Evolutionary conservation across 2,329 filamentous ascomycete genomes (phyloP).

Genomic region (Aureobasidium uvarum): DNA sequence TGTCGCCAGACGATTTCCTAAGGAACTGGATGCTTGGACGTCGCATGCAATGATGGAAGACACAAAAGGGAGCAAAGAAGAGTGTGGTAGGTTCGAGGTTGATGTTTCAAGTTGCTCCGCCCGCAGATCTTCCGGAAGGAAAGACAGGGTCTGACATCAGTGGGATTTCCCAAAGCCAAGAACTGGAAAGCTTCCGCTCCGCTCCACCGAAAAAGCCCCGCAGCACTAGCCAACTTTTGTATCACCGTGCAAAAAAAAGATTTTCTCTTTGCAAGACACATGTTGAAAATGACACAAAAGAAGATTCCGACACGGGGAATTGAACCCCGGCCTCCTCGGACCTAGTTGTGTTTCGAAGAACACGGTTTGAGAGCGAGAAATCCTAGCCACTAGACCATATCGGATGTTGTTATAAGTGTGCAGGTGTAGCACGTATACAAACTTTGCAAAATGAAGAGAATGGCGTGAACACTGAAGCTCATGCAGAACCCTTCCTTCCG

Average conservation of each 20-base stretch:
- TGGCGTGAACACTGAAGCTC: too few species aligned
- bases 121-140: background rate
- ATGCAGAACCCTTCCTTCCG: too few species aligned
- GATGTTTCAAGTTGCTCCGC: constrained; percentile 4
- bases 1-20: too few species aligned
- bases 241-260: background rate
- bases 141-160: constrained; percentile 16
- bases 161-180: too few species aligned
- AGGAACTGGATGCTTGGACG: background rate
- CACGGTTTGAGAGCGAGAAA: constrained; percentile 7
- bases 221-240: background rate
- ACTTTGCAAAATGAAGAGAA: too few species aligned
- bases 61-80: background rate
- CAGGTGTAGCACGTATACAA: too few species aligned
- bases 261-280: background rate
- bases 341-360: background rate
- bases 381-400: constrained; percentile 14
- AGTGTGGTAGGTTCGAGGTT: constrained; percentile 2
- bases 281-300: background rate
- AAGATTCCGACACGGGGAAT: constrained; percentile 6
- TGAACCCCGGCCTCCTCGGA: constrained; percentile 13
- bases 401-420: background rate
- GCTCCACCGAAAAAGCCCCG: background rate
- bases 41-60: background rate
- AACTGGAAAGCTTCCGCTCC: background rate